Conservation (phyloP, 768 basidiomycete genomes). For the Psilocybe cyanescens region DNA sequence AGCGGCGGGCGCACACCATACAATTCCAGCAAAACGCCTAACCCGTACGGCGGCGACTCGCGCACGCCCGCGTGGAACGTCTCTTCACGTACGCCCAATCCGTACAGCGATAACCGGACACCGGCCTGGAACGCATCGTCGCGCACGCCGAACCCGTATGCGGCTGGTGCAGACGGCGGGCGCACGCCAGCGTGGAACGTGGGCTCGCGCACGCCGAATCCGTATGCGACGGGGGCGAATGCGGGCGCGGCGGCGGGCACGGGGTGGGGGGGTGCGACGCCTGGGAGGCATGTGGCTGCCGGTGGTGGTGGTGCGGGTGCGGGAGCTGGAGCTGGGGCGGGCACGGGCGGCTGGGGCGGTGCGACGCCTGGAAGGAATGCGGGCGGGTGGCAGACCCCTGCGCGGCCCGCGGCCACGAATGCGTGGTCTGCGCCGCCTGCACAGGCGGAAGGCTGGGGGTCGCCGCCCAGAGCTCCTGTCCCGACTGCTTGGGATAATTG, state of each 20-base stretch:
- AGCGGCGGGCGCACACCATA: conserved; percentile 37
- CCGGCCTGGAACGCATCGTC: conserved; percentile 68
- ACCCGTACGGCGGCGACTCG: conserved; percentile 64
- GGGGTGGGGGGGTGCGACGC: conserved; percentile 53
- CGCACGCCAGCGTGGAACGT: conserved; percentile 74
- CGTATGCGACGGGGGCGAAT: conserved; percentile 57
- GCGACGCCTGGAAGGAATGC: conserved; percentile 44
- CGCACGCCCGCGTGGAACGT: conserved; percentile 62
- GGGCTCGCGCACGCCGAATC: conserved; percentile 71
- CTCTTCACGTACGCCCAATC: conserved; percentile 66
- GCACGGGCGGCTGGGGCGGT: conserved; percentile 42
- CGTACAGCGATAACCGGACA: conserved; percentile 62
- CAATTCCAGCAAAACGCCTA: conserved; percentile 60
- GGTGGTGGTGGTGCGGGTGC: conserved; percentile 30
- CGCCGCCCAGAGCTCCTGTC: not conserved
- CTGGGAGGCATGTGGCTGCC: conserved; percentile 25
- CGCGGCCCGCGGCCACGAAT: conserved; percentile 8
- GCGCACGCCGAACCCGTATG: conserved; percentile 72
- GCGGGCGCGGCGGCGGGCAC: conserved; percentile 35
- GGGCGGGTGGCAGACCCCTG: conserved; percentile 27
- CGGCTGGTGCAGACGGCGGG: conserved; percentile 46
- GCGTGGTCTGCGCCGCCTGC: not conserved
- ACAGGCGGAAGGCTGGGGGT: conserved; percentile 8
- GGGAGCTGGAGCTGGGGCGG: conserved; percentile 35
- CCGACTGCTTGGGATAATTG: conserved; percentile 9